These are phyloP conservation scores for Xylaria nigripes DNA, from an alignment of 495 filamentous ascomycete species.

Conservation along the genomic window DNA sequence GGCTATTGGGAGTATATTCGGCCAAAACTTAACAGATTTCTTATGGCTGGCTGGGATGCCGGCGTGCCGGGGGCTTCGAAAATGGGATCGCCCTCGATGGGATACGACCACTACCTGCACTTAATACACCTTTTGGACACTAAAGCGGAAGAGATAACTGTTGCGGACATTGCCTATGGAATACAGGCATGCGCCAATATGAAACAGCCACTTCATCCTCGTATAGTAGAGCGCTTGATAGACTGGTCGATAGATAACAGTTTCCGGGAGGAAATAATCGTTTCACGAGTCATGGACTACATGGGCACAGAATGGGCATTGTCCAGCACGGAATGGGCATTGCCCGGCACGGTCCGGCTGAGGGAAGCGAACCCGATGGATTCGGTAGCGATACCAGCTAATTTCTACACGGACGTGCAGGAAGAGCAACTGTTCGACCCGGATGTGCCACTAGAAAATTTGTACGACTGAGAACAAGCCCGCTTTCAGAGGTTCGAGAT, in stretches of 20 bases:
- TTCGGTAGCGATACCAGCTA: too few species aligned
- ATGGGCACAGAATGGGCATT: too few species aligned
- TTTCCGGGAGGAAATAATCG: too few species aligned
- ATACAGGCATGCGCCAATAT: neutral
- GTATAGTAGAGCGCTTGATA: neutral
- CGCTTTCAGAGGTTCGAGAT: too few species aligned
- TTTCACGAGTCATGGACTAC: too few species aligned
- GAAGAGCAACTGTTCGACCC: too few species aligned
- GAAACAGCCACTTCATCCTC: neutral
- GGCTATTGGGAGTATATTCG: neutral
- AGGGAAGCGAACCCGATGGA: too few species aligned
- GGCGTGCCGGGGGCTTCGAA: neutral
- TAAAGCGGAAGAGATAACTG: neutral
- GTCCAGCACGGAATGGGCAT: too few species aligned
- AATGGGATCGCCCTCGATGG: neutral
- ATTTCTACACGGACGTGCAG: too few species aligned
- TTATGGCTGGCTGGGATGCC: neutral
- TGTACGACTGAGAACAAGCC: too few species aligned
- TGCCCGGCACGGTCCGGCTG: too few species aligned
- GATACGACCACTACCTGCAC: neutral
- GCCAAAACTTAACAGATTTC: neutral
- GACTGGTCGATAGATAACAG: neutral
- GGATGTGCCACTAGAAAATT: too few species aligned
- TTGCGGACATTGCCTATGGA: neutral
- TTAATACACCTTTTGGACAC: neutral